Base-by-base conservation (phyloP, 106 monocot genomes). In the Iris macrosiphon region DNA sequence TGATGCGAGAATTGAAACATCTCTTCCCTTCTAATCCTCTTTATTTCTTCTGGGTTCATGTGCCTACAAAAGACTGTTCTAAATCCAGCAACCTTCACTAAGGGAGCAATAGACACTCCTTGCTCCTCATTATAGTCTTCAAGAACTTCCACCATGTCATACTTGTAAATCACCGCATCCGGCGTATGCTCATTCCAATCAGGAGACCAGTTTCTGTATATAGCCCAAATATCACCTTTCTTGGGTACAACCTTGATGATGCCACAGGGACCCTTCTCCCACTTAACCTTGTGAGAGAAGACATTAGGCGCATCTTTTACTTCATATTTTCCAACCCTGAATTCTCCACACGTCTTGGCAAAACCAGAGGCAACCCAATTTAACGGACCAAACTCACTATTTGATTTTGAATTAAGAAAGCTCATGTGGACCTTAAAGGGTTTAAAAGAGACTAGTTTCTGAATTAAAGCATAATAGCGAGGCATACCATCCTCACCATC, bases 221-320 rank as follows among this genome's bases (percentile, higher is more conserved):
- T 42, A 7, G 84, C 89, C 89, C 89, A 89, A 43, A 74, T 57
- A 16, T 89, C 83, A 47, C 80, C 89, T 71, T 77, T 73, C 20
- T 40, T 70, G 2, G 89, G 89, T 68, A 80, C 26, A 63, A 84
- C 74, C 52, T 49, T 75, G 25, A 85, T 66, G 17, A 71, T 42
- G 17, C 83, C 80, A n/a, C 77, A 76, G n/a, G 52, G 21, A 6
- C 72, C 70, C 74, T 80, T 89, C 41, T 73, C 77, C 66, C 67
- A 84, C 5, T 46, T 74, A 26, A 89, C 77, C 38, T 20, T 52
- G 47, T 89, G 89, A 12, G 89, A 89, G 49, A 89, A 89, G 24
- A 74, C 74, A 62, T 84, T 80, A 20, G 84, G 39, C 25, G 61
- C 61, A 23, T 71, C 64, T 44, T 54, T 59, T 27, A 46, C 44